Evolutionary conservation across 169 alveolate genomes (phyloP), one percentile per base, ranked within the genome.

Genomic region (Plasmodium fragile): DNA sequence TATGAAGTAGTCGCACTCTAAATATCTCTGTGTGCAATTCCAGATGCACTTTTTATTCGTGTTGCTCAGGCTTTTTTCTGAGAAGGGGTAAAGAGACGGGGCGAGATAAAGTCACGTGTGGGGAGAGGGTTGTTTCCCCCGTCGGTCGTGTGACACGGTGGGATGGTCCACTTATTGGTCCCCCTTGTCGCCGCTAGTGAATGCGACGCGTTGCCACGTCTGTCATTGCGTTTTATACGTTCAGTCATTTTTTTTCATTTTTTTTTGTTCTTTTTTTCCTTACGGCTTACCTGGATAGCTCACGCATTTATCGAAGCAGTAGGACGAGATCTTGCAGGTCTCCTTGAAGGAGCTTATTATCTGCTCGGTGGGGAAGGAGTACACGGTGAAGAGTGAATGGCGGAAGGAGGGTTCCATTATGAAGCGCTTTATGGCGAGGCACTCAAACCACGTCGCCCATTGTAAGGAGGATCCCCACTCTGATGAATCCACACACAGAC

Each of bases 271-370:
- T 85, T 77, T 72, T 22, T 85, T 49, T 39, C 10, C 13, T 3
- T 36, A 4, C 3, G 45, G 11, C 45, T 10, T 77, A 87, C 93
- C 89, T 32, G 93, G 93, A 18, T 87, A 87, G 52, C 80, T 75
- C 78, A 87, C 93, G 55, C 93, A 87, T 53, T 87, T 87, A 59
- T 87, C 93, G 70, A 87, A 87, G 53, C 93, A 87, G 82, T 87
- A 87, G 75, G 93, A 75, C 10, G 93, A 45, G 34, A 87, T 77
- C 39, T 87, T 87, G 45, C 89, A 87, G n/a, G 81, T 87, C 70
- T 87, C 93, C 45, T 87, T 87, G 73, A 87, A 87, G 13, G 93
- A 87, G 0, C 89, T 52, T 77, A 87, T 87, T 36, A 87, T 25
- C 93, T 87, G 36, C 10, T 5, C 8, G 25, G 4, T 0, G n/a